Conservation (phyloP, 2,329 filamentous ascomycete genomes). For the Curvularia eragrostidis region DNA sequence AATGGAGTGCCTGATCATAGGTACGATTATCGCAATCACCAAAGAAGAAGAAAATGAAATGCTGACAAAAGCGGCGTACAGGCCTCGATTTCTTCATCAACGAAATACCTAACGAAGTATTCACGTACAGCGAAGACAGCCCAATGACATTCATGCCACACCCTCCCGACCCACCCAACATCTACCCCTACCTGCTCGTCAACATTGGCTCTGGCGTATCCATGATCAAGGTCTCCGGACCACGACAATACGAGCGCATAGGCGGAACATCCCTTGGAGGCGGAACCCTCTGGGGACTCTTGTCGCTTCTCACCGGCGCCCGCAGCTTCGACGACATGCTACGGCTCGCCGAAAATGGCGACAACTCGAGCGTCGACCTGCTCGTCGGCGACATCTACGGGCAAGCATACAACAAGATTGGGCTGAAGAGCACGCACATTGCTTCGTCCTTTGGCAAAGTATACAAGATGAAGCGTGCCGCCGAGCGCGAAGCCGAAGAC, state of each 20-base stretch:
- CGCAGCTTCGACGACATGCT: slow-evolving; percentile 98
- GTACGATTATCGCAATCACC: slow-evolving; percentile 54
- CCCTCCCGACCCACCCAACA: slow-evolving; percentile 64
- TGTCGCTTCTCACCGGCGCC: slow-evolving; percentile 91
- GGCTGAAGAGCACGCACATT: slow-evolving; percentile 92
- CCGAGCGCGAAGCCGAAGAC: slow-evolving; percentile 80
- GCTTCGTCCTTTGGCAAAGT: slow-evolving; percentile 97
- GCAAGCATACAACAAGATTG: slow-evolving; percentile 93
- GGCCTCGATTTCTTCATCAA: slow-evolving; percentile 99
- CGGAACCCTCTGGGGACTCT: slow-evolving; percentile 95
- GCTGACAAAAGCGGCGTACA: slow-evolving; percentile 44
- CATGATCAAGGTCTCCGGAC: slow-evolving; percentile 95
- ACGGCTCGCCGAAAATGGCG: slow-evolving; percentile 84
- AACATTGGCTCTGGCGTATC: slow-evolving; percentile 98
- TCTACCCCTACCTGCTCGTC: slow-evolving; percentile 96
- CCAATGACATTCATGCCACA: slow-evolving; percentile 89
- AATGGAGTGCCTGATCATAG: slow-evolving; percentile 98
- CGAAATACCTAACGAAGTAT: slow-evolving; percentile 95
- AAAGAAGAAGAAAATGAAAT: not conserved
- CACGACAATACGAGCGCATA: slow-evolving; percentile 84
- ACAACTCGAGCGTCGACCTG: slow-evolving; percentile 94
- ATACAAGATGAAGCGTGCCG: slow-evolving; percentile 87
- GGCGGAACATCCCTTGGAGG: slow-evolving; percentile 94
- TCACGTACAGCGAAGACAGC: slow-evolving; percentile 84
- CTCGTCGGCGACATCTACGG: slow-evolving; percentile 98